These are phyloP conservation scores for Syncephalastrum contaminatum DNA, from an alignment of 371 early-diverging fungal species.

Conservation along the genomic window DNA sequence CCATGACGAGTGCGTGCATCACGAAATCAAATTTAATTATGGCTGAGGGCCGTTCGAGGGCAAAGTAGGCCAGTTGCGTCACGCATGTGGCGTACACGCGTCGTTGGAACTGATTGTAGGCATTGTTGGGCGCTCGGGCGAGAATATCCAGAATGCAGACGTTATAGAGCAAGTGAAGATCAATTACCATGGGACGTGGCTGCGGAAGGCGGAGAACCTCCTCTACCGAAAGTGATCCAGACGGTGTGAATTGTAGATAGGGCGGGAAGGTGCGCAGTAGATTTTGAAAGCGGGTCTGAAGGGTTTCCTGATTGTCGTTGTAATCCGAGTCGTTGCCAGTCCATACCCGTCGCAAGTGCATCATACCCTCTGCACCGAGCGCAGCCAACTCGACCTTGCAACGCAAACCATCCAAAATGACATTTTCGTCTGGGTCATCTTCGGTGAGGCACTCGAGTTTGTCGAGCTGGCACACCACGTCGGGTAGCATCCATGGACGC, in stretches of 20 bases:
- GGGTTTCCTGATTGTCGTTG: neutral
- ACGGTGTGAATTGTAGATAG: conserved; percentile 32
- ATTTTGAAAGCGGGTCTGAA: conserved; percentile 7
- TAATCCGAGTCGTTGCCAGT: neutral
- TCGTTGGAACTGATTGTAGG: conserved; percentile 22
- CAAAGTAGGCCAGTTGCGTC: conserved; percentile 31
- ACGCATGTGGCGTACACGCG: conserved; percentile 29
- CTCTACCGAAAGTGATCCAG: conserved; percentile 12
- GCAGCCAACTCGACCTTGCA: conserved; percentile 9
- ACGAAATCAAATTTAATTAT: conserved; percentile 33
- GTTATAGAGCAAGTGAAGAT: conserved; percentile 29
- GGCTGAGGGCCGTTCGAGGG: conserved; percentile 23
- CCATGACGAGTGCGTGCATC: conserved; percentile 21
- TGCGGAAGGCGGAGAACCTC: conserved; percentile 25
- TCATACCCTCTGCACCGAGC: conserved; percentile 9
- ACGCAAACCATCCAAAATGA: conserved; percentile 4
- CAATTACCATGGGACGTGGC: conserved; percentile 20
- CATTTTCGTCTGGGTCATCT: conserved; percentile 11
- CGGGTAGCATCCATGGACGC: conserved; percentile 35
- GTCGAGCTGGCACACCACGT: conserved; percentile 9
- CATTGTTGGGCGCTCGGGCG: conserved; percentile 15
- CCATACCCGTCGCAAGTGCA: neutral
- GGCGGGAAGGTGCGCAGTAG: conserved; percentile 22
- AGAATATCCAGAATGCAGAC: conserved; percentile 16
- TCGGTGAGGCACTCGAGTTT: conserved; percentile 6